Percentiles rank a stretch among this genome's conserved stretches.
phyloP scores from a whole-genome alignment of 1,284 basidiomycete species.

The Naganishia sp. region DNA sequence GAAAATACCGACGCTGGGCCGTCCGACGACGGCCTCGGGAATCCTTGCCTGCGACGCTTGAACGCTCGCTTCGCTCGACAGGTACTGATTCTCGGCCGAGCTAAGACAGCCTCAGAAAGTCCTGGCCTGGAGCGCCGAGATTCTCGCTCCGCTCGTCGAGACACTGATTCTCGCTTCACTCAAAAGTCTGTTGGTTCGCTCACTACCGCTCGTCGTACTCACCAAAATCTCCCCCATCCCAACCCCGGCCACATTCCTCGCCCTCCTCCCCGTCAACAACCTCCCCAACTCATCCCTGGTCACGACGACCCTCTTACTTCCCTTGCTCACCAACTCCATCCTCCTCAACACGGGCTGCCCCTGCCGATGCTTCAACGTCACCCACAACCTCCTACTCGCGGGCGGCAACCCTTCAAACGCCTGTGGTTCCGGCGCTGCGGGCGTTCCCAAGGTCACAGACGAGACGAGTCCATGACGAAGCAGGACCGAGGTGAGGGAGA shows the following conservation, averaged over 20 bases:
- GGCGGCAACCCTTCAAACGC: constrained; percentile 42
- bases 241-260: constrained; percentile 48
- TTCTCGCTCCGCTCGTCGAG: no score
- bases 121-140: no score
- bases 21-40: no score
- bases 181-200: no score
- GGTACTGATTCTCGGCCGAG: no score
- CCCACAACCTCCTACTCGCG: constrained; percentile 47
- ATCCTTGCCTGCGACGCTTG: no score
- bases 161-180: no score
- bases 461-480: constrained; percentile 52
- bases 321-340: constrained; percentile 49
- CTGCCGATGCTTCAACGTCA: constrained; percentile 50
- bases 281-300: constrained; percentile 46
- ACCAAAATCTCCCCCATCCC: constrained; percentile 53
- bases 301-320: constrained; percentile 44
- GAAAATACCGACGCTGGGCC: no score
- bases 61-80: no score
- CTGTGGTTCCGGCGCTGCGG: constrained; percentile 44
- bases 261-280: constrained; percentile 48
- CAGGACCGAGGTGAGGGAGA: constrained; percentile 50
- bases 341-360: constrained; percentile 49
- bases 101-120: no score
- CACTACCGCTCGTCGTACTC: no score
- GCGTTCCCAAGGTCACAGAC: constrained; percentile 48